Evolutionary conservation across 2,329 filamentous ascomycete genomes (phyloP).

Genomic region (Apiospora saccharicola): DNA sequence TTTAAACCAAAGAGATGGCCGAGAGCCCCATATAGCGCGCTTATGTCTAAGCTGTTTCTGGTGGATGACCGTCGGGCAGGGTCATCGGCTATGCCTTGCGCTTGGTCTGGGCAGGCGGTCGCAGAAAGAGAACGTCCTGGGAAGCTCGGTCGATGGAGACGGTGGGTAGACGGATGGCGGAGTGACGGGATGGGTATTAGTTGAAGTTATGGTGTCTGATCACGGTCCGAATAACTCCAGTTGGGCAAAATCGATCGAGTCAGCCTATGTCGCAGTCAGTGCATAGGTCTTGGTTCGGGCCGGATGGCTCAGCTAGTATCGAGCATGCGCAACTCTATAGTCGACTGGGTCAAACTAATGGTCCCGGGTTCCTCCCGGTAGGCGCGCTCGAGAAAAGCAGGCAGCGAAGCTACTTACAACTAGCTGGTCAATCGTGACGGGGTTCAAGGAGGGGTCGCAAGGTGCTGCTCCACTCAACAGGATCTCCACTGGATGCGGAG

Average conservation of each 20-base stretch:
- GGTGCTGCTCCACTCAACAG: constrained; percentile 7
- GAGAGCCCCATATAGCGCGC: constrained; percentile 28
- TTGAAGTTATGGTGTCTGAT: background rate
- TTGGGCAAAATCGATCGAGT: constrained; percentile 10
- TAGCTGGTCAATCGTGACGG: constrained; percentile 6
- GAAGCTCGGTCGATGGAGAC: constrained; percentile 18
- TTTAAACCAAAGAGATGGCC: constrained; percentile 22
- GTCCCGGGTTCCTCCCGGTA: constrained; percentile 17
- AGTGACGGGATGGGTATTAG: constrained; percentile 6
- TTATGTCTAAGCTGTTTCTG: constrained; percentile 22
- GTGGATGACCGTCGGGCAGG: background rate
- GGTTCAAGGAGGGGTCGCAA: constrained; percentile 10
- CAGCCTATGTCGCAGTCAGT: constrained; percentile 27
- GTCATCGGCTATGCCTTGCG: constrained; percentile 20
- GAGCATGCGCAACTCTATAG: constrained; percentile 16
- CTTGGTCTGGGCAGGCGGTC: constrained; percentile 14
- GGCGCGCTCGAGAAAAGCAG: constrained; percentile 9
- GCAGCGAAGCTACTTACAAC: constrained; percentile 16
- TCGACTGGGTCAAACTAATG: constrained; percentile 6
- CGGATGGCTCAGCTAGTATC: constrained; percentile 17
- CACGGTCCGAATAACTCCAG: background rate
- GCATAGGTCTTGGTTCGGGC: background rate
- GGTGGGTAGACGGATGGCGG: constrained; percentile 7
- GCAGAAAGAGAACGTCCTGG: background rate
- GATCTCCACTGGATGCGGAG: constrained; percentile 1